These are phyloP conservation scores for Quercus aquifolioides DNA, from an alignment of 306 rosid genomes.

Conservation along the genomic window DNA sequence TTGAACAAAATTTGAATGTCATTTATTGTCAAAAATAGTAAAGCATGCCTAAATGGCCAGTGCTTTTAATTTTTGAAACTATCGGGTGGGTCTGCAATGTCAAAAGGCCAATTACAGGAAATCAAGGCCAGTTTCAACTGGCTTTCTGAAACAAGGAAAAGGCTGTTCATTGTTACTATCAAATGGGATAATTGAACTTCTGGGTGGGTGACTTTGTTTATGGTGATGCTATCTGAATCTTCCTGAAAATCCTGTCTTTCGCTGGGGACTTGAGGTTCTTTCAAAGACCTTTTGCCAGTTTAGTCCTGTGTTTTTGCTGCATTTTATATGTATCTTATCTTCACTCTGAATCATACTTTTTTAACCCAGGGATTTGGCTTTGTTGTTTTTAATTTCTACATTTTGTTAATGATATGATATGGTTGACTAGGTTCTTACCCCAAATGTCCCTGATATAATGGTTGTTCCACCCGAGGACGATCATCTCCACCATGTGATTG, in stretches of 20 bases:
- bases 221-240: neutral
- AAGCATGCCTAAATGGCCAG: neutral
- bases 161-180: neutral
- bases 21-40: neutral
- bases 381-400: neutral
- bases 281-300: neutral
- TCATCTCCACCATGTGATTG: slow-evolving; percentile 87
- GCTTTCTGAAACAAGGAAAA: neutral
- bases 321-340: neutral
- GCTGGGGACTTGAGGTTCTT: neutral
- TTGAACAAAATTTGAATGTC: neutral
- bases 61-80: neutral
- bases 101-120: neutral
- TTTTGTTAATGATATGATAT: slow-evolving; percentile 4
- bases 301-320: neutral
- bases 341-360: neutral
- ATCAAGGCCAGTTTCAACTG: neutral
- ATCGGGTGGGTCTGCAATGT: neutral
- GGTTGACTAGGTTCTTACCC: slow-evolving; percentile 77
- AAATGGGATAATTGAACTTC: neutral
- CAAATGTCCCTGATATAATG: slow-evolving; percentile 94
- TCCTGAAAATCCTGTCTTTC: neutral
- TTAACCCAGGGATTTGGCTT: neutral
- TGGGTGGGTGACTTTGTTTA: neutral
- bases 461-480: slow-evolving; percentile 86